Evolutionary conservation across 352 stramenopile genomes (phyloP), one percentile per base, ranked within the genome.

Genomic region (Phytophthora idaei): DNA sequence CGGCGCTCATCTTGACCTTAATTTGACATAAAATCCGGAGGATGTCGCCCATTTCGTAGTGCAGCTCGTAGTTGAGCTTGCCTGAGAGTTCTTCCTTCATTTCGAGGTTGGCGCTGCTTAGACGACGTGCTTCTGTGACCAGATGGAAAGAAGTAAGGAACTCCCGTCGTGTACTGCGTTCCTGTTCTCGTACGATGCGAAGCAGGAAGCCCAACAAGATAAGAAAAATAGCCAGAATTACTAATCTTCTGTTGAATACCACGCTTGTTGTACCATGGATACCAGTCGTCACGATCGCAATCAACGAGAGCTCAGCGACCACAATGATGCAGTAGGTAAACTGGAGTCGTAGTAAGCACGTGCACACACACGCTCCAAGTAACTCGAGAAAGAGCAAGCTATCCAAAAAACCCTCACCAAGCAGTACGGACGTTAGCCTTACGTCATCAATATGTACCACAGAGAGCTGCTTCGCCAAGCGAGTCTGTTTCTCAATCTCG

Each of bases 11-110:
- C 55, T 89, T 90, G 36, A 89, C 52, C 51, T 90, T 90, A 34
- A 90, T 76, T 51, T 89, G 80, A 50, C 80, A 90, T 11, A 90
- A 57, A 45, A 90, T 83, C n/a, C 80, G 80, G 34, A 90, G 47
- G 36, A 90, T 89, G 56, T 89, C 82, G 29, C 78, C 80, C 82
- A 90, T 90, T 58, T 90, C 81, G 65, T 90, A 90, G 46, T 90
- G 79, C 25, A 90, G 46, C 37, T 90, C 77, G 47, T 87, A 87
- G 59, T 85, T 81, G 3, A 84, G 69, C 29, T 90, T 90, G 8
- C 65, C 74, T 3, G 79, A 83, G 15, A 90, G 69, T 21, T 90
- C 79, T 46, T 89, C 81, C 42, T 89, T 85, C 61, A 87, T 85
- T 54, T 87, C 78, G 21, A 90, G 76, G 66, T 90, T 90, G 41